Evolutionary conservation across 2,329 filamentous ascomycete genomes (phyloP).

Genomic region (Aspergillus ustus): DNA sequence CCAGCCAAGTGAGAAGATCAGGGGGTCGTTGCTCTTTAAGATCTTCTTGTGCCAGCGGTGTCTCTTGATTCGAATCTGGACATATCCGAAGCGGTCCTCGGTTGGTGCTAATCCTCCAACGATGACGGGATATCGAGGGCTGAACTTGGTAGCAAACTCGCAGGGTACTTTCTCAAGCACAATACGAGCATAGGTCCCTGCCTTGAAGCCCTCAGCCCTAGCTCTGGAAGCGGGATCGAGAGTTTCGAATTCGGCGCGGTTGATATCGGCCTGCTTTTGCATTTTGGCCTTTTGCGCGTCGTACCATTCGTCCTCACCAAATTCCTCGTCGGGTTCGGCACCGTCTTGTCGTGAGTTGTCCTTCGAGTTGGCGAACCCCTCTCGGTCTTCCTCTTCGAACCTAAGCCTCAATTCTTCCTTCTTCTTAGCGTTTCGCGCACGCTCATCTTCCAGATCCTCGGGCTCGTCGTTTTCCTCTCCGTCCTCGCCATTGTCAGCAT

Average conservation of each 20-base stretch:
- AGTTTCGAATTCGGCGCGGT: conserved; percentile 87
- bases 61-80: conserved; percentile 94
- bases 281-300: conserved; percentile 93
- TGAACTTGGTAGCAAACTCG: conserved; percentile 85
- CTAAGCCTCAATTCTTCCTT: conserved; percentile 94
- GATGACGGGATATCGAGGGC: conserved; percentile 79
- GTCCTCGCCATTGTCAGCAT: conserved; percentile 60
- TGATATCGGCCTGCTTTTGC: conserved; percentile 96
- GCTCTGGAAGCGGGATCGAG: conserved; percentile 83
- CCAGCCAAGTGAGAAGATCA: conserved; percentile 98
- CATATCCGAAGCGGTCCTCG: conserved; percentile 92
- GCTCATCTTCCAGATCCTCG: conserved; percentile 77
- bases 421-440: conserved; percentile 83
- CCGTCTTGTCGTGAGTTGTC: conserved; percentile 77
- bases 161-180: conserved; percentile 87
- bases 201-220: conserved; percentile 85
- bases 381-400: conserved; percentile 97
- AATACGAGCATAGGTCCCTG: conserved; percentile 90
- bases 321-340: conserved; percentile 69
- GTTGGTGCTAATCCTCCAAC: conserved; percentile 91
- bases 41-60: conserved; percentile 99
- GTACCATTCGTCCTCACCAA: conserved; percentile 98
- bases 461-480: conserved; percentile 51
- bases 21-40: conserved; percentile 94
- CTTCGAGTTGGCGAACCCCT: conserved; percentile 84